These are phyloP conservation scores for Penicillium macrosclerotiorum DNA, from an alignment of 495 filamentous ascomycete species.

Conservation along the genomic window DNA sequence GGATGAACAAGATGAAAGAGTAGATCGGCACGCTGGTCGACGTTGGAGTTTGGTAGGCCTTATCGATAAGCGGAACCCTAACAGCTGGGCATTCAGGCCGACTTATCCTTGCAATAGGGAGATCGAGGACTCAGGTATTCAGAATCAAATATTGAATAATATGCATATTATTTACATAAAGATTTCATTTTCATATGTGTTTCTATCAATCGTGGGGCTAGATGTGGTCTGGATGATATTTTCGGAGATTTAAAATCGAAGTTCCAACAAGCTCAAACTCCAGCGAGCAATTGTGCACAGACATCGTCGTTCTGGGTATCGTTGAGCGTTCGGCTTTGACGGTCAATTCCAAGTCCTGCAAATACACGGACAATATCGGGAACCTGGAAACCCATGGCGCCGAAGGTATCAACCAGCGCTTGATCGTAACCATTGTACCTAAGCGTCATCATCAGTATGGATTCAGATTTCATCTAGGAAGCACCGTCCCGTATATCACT, in stretches of 20 bases:
- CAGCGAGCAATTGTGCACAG: conserved; percentile 78
- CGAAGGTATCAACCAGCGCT: conserved; percentile 82
- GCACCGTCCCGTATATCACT: not conserved
- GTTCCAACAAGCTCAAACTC: too few relatives aligned
- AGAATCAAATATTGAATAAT: too few relatives aligned
- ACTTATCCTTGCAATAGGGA: too few relatives aligned
- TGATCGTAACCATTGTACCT: conserved; percentile 92
- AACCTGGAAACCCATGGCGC: conserved; percentile 92
- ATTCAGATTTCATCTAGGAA: not conserved
- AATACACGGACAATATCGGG: conserved; percentile 84
- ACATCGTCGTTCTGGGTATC: conserved; percentile 88
- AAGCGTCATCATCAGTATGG: conserved; percentile 11
- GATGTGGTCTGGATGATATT: not conserved
- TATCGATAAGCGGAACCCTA: conserved; percentile 11
- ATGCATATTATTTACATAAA: not conserved
- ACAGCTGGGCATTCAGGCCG: not conserved
- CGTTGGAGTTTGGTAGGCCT: not conserved
- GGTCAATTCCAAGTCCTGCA: conserved; percentile 75
- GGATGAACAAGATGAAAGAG: not conserved
- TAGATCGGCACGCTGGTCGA: not conserved
- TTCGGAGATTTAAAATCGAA: not conserved
- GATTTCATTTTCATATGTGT: not conserved
- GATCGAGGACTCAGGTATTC: too few relatives aligned
- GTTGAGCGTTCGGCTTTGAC: conserved; percentile 70
- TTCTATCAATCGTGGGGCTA: too few relatives aligned